Base-by-base conservation (phyloP, 2,329 filamentous ascomycete species). In the Sphaceloma murrayae region DNA sequence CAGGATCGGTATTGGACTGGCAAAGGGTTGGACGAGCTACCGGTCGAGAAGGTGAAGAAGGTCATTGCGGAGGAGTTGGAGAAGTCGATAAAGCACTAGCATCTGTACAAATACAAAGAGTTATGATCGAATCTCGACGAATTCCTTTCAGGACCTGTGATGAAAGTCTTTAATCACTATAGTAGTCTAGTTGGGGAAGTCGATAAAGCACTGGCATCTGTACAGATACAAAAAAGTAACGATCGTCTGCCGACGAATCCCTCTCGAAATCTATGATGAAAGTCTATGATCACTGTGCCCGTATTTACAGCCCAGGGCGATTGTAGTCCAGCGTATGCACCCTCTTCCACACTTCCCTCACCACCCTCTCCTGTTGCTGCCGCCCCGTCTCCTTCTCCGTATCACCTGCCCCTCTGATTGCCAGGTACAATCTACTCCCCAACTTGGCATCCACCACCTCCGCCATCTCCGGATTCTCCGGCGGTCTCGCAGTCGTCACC, bases 401-500 rank as follows among this genome's bases (percentile, higher is more conserved):
- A 14, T 77, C 67, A 0, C 79, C 80, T 26, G 80, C 81, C 3
- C 82, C 78, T 52, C 80, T 78, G 43, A 86, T 78, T 1, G 81
- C 82, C 33, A 87, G 64, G 60, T 86, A 87, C 6, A 85, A 56
- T 18, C 83, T 66, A 51, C 81, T 77, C 0, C 82, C 82, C 8
- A 87, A 60, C 40, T 68, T 69, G 1, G 74, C 75, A 7, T 78
- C 73, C 38, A 72, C 65, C 17, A 86, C 78, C 0, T 67, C 60
- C 1, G 70, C 74, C 1, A 67, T 76, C 8, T 68, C 67, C 9
- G 64, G 60, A 50, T 82, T 66, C 29, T 70, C 60, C 0, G 82
- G 82, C 2, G 82, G 80, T 53, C 85, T 85, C 0, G 81, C 82
- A 2, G 78, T 82, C 0, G 82, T 87, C 14, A 86, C 69, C 3